Evolutionary conservation across 2,329 filamentous ascomycete species (phyloP), one percentile per base, ranked within the genome.

Genomic region (Dactylonectria estremocensis): DNA sequence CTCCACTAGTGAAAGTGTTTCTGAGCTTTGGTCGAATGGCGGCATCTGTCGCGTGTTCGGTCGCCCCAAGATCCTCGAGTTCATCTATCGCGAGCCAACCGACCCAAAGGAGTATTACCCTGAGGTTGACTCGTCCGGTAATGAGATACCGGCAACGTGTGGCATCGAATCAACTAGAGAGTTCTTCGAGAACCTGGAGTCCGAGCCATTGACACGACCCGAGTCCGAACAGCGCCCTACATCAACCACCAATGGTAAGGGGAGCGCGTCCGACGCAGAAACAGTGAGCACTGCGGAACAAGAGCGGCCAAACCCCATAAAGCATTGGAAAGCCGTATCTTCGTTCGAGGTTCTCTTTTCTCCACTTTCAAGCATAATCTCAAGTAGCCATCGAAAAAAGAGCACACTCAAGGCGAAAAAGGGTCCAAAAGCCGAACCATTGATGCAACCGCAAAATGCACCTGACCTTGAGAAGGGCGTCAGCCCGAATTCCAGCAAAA

Each of bases 1-100:
- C 0, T 57, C 61, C 11, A 64, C 61, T 1, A 64, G 45, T 10
- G 37, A 52, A 9, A 40, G 57, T 46, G 53, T 63, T 5, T 57
- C 52, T 14, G 43, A 59, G 5, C 28, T 54, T 7, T 57, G 31
- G 5, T 57, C 53, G 2, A 56, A 60, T 18, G 56, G 61, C 1
- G 56, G 61, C 2, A 53, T 60, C 8, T 24, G 56, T n/a, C 66
- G 46, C 24, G 50, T 52, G 2, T 66, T 55, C 46, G 59, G 59
- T 13, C 54, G 54, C 37, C 54, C 54, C 5, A 31, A 6, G 40
- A 40, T 37, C 11, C 40, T 62, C 28, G 37, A 49, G 28, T 48
- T 49, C 20, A 35, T 59, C 5, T 35, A 43, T 11, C n/a, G 13
- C 46, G 11, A 50, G 24, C 13, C 40, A 4, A 45, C 3, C 4